Evolutionary conservation across 768 basidiomycete species (phyloP), one percentile per base, ranked within the genome.

Genomic region (Tulasnella calospora): DNA sequence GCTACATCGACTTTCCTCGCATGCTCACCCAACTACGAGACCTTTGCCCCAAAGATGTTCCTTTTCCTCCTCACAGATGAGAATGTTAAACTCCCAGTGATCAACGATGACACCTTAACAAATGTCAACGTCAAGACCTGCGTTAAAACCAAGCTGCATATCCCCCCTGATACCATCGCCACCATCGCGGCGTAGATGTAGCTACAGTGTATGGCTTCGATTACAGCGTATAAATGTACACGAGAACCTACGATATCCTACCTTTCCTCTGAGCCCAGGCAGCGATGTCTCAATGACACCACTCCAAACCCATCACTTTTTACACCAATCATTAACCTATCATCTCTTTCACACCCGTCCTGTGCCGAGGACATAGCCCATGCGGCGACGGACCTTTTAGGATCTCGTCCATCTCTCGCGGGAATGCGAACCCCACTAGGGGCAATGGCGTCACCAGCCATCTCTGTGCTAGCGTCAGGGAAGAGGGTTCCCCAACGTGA

Each of bases 71-170:
- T 67, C 13, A 67, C 61, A 2, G 61, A 67, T 27, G 61, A 67
- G 17, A 67, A 67, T 33, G 61, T 67, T 17, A 67, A 27, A 17
- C n/a, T 67, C 13, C 61, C 61, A 7, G 61, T 72, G 17, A 27
- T 72, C 71, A 40, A 40, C 38, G 71, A 72, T 17, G 71, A 72
- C 10, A 72, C 71, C 27, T 30, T 72, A 23, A 33, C 36, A 1
- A 72, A 72, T 30, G 71, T 72, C 71, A 46, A 40, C 21, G 17
- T 72, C 33, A 46, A 72, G 27, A 40, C 71, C 30, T 72, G 71
- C 71, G 71, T 72, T 36, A 72, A 40, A 27, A 72, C 71, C 38
- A 72, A 72, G 71, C 33, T 72, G 44, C 44, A 72, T 36, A 46
- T 72, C 38, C 38, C n/a, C 13, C 71, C 71, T 5, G 71, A 67